Conservation (phyloP, 352 stramenopile genomes). For the Albugo laibachii region DNA sequence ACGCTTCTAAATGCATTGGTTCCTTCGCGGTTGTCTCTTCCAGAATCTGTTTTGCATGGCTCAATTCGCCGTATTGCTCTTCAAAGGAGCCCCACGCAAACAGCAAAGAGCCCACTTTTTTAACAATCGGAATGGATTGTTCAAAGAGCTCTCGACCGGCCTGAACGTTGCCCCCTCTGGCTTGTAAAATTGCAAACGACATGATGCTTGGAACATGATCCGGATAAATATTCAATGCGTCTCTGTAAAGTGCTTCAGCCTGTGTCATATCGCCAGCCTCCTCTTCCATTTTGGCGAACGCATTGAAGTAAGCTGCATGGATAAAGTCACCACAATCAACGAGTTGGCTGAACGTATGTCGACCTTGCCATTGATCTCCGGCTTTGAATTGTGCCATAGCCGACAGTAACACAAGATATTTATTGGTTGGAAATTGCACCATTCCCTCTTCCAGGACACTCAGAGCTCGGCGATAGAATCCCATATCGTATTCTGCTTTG, state of each 20-base stretch:
- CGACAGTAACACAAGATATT: slow-evolving; percentile 59
- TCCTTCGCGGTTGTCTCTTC: slow-evolving; percentile 49
- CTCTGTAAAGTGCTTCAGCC: slow-evolving; percentile 36
- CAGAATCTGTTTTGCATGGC: slow-evolving; percentile 51
- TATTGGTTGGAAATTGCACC: slow-evolving; percentile 49
- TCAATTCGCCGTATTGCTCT: slow-evolving; percentile 40
- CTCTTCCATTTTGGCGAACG: slow-evolving; percentile 71
- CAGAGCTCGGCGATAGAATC: slow-evolving; percentile 53
- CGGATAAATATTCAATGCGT: slow-evolving; percentile 30
- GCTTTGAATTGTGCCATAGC: slow-evolving; percentile 66
- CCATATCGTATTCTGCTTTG: slow-evolving; percentile 61
- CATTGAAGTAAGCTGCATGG: slow-evolving; percentile 58
- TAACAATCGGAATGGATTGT: slow-evolving; percentile 1
- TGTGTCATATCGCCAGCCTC: slow-evolving; percentile 49
- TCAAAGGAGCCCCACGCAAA: slow-evolving; percentile 60
- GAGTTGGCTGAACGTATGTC: background rate
- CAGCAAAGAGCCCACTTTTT: slow-evolving; percentile 27
- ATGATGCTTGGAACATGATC: slow-evolving; percentile 65
- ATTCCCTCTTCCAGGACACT: slow-evolving; percentile 41
- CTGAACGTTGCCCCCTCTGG: slow-evolving; percentile 15
- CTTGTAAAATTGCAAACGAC: slow-evolving; percentile 44
- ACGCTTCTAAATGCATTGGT: slow-evolving; percentile 38
- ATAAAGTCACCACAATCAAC: slow-evolving; percentile 24
- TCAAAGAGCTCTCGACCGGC: background rate
- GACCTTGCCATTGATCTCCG: slow-evolving; percentile 13